phyloP scores from a whole-genome alignment of 306 rosid genomes.

The Begonia fuchsioides region DNA sequence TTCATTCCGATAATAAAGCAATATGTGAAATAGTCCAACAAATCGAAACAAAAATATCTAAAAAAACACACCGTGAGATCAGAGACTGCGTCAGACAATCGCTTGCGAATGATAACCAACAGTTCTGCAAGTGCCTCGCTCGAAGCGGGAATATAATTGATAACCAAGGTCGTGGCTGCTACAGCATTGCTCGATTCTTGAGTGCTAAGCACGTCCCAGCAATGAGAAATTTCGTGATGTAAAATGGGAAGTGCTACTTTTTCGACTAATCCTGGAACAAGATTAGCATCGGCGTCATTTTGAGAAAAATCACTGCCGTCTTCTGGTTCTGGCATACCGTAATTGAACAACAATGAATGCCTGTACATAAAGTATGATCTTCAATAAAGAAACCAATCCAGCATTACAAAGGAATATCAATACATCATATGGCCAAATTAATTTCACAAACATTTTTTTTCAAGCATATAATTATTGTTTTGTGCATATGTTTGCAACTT shows the following conservation, averaged over 20 bases:
- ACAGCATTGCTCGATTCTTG: conserved; percentile 61
- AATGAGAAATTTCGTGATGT: conserved; percentile 65
- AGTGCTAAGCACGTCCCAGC: conserved; percentile 88
- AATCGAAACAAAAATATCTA: too few relatives aligned
- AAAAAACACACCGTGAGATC: conserved; percentile 36
- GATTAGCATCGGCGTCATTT: conserved; percentile 76
- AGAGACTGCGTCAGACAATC: conserved; percentile 70
- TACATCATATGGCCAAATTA: too few relatives aligned
- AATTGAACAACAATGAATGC: conserved; percentile 62
- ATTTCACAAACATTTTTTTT: too few relatives aligned
- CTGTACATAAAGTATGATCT: conserved; percentile 22
- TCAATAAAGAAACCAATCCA: neutral
- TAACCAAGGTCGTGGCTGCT: conserved; percentile 61
- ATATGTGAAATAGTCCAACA: too few relatives aligned
- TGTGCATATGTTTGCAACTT: too few relatives aligned
- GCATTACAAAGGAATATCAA: too few relatives aligned
- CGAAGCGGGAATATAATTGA: conserved; percentile 70
- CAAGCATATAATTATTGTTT: too few relatives aligned
- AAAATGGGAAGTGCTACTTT: conserved; percentile 88
- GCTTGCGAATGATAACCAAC: conserved; percentile 53
- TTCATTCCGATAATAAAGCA: too few relatives aligned
- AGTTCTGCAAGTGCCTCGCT: conserved; percentile 76
- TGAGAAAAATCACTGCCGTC: conserved; percentile 47
- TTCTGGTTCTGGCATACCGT: conserved; percentile 52
- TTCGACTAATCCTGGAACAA: conserved; percentile 82